Evolutionary conservation across 768 basidiomycete genomes (phyloP), one percentile per base, ranked within the genome.

Genomic region (Mycena latifolia): DNA sequence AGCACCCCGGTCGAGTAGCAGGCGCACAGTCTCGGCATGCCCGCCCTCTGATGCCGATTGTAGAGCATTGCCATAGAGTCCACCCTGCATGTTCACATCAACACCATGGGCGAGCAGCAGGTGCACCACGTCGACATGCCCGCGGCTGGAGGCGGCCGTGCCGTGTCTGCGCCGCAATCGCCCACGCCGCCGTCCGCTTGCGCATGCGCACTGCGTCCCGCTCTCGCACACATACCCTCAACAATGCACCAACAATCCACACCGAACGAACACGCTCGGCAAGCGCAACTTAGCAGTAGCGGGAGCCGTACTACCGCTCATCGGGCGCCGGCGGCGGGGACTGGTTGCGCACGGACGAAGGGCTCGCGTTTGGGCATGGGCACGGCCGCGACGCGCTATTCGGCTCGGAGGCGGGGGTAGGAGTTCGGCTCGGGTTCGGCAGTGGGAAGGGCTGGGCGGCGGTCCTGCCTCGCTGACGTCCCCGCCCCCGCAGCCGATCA

Each of bases 401-500:
- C 3, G 51, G 46, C 28, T 31, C 22, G 50, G 41, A 12, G n/a
- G 39, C 27, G 31, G 45, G 9, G 57, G 27, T 8, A 45, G 22
- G 15, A 45, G 18, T 58, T 35, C 43, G 61, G 45, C 20, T n/a
- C 50, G 33, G 58, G 28, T 11, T 46, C 7, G 15, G 28, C 25
- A 18, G 39, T 27, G 7, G 20, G 41, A 43, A 43, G 20, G 41
- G 41, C 3, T 43, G 41, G 41, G 41, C 5, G 25, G 39, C 20
- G 18, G 48, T 10, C 33, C 33, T 12, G 4, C 43, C 43, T n/a
- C 43, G n/a, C n/a, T 45, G 7, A 45, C n/a, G 37, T 4, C 37
- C 41, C 45, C 57, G 48, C 56, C 18, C 53, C n/a, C 55, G 61
- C 67, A 95, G 93, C 93, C 94, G 18, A 94, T 95, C 81, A 95